phyloP scores from a whole-genome alignment of 148 eudicot species.

The Rhododendron kiyosumense region DNA sequence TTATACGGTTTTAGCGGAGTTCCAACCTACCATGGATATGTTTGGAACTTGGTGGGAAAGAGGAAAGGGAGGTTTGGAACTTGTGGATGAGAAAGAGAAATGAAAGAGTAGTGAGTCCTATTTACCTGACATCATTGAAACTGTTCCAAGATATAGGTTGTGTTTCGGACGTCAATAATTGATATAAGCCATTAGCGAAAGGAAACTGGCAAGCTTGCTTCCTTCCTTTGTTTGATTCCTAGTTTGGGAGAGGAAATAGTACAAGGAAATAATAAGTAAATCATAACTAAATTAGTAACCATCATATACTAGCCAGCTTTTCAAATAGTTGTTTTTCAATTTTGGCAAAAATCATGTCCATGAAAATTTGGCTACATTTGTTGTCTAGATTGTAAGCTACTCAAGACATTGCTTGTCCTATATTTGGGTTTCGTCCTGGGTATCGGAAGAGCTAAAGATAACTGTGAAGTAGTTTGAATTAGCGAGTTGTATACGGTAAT shows the following conservation, averaged over 20 bases:
- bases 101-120: background rate
- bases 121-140: background rate
- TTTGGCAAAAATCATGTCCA: background rate
- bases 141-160: background rate
- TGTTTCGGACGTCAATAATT: background rate
- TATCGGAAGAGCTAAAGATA: background rate
- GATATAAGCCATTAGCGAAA: background rate
- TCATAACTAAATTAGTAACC: no score
- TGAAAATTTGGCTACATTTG: background rate
- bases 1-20: background rate
- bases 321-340: background rate
- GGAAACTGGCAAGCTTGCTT: background rate
- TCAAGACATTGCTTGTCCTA: background rate
- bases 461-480: background rate
- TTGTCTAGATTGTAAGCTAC: background rate
- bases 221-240: background rate
- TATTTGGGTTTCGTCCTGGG: background rate
- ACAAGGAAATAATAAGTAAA: background rate
- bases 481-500: background rate
- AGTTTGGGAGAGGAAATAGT: background rate
- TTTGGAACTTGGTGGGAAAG: background rate
- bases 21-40: background rate
- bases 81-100: background rate
- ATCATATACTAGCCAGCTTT: background rate
- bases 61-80: background rate